phyloP scores from a whole-genome alignment of 345 rosid species.

The Eucalyptus marginata region DNA sequence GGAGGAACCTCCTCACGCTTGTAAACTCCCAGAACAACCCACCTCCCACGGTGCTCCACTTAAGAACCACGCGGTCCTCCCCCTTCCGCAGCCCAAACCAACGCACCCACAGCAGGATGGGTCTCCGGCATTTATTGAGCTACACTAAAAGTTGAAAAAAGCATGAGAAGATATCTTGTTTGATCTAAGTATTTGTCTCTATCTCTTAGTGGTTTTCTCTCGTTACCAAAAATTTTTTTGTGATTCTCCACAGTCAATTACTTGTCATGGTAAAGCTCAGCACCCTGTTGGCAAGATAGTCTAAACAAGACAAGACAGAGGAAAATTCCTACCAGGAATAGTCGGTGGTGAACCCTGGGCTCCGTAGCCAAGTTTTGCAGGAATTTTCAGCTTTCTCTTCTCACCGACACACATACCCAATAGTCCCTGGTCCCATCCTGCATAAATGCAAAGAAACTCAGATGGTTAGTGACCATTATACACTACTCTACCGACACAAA shows the following conservation, averaged over 20 bases:
- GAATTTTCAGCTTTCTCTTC: conserved; percentile 91
- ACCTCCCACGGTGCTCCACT: too few species aligned
- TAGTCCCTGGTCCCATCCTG: conserved; percentile 99
- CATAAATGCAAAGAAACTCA: not conserved
- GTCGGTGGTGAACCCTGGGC: conserved; percentile 88
- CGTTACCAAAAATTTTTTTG: not conserved
- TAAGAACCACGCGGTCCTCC: too few species aligned
- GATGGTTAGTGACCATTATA: not conserved
- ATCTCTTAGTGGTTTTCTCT: not conserved
- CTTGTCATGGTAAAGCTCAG: not conserved
- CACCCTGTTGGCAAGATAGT: not conserved
- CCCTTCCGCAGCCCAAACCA: too few species aligned
- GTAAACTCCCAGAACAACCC: too few species aligned
- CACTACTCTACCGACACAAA: not conserved
- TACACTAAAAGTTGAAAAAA: not conserved
- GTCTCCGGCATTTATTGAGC: not conserved
- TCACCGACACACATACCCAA: conserved; percentile 86
- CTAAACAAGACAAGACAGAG: not conserved
- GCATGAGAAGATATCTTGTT: not conserved
- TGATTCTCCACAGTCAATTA: not conserved
- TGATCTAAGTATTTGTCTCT: not conserved
- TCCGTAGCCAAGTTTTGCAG: conserved; percentile 91
- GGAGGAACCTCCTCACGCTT: too few species aligned
- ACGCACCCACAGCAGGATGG: too few species aligned
- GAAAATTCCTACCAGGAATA: conserved; percentile 56